Base-by-base conservation (phyloP, 2,329 filamentous ascomycete genomes). In the Fonsecaea pugnacius region DNA sequence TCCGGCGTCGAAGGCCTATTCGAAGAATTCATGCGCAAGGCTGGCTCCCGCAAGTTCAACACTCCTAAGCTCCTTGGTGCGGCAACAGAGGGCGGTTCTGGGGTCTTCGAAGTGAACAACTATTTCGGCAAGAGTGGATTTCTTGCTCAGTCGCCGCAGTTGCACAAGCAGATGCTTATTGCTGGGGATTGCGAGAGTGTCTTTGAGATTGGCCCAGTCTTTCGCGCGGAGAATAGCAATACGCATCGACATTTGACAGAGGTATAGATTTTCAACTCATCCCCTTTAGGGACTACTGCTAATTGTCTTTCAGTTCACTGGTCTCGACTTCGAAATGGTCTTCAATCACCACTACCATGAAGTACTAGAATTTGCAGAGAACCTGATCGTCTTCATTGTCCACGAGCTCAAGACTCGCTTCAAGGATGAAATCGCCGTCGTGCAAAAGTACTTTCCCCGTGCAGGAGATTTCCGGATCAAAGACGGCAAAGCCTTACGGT, bases 1-100 rank as follows among this genome's bases (percentile, higher is more conserved):
- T 83, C 83, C 73, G 87, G 85, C 63, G 87, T 91, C 43, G 84
- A 86, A 66, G 83, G 85, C 66, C 82, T 95, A 12, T 96, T 96
- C 78, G 82, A 84, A 64, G 88, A 92, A 71, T 98, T 93, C 77
- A 88, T 97, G 70, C 84, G 89, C 66, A 83, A 85, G 69, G 85
- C 85, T 65, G 86, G 87, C 60, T 96, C 96, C 77, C 87, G 89
- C 69, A 87, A 91, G 76, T 92, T 97, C 73, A 91, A 96, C 76
- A 91, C 93, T 1, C 92, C 95, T 9, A 94, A 92, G 76, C 83
- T 99, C 50, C 91, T 96, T 61, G 93, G 90, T 56, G 90, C 94
- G 14, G 91, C 95, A 4, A 95, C 92, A 3, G 95, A 99, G 80
- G 94, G 95, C 72, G 95, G 95, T 69, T 88, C 88, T 70, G 96